Evolutionary conservation across 2,329 filamentous ascomycete species (phyloP), one percentile per base, ranked within the genome.

Genomic region (Fusarium torreyae): DNA sequence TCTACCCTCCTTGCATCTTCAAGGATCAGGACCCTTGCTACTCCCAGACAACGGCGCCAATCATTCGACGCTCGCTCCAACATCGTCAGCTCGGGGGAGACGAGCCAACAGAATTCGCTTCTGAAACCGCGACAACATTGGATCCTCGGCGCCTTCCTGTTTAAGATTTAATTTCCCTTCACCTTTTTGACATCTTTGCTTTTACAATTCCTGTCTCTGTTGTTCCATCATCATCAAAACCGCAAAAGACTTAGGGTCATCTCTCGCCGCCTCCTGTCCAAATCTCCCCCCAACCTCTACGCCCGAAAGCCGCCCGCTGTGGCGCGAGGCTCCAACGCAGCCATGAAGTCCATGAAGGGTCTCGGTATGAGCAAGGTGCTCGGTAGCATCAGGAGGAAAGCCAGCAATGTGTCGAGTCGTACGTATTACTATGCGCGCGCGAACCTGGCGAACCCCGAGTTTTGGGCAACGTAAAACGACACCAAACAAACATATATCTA

Each of bases 311-410:
- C 68, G 67, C 61, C 60, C 59, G 52, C 60, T 65, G 63, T 70
- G 70, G 71, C 73, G 73, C 68, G 52, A 74, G 50, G 52, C 58
- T 44, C 56, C 63, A 70, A 59, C 63, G 53, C 58, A 66, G 63
- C 66, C 55, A 83, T 82, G 80, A 82, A 81, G 72, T 77, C 77
- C 68, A 83, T 84, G 82, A 88, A 86, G 79, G 81, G 83, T 38
- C 82, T 88, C 63, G 85, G 82, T 77, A 82, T 87, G 81, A 85
- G 83, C 77, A 87, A 84, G 81, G 81, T 88, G 83, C 81, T 88
- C 44, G 85, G 84, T 68, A 86, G 80, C 80, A 83, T 88, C 77
- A 86, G 81, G 75, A 84, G 82, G 76, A 83, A 81, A 73, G 81
- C 81, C 34, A 80, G 68, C 54, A 72, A 71, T 57, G 62, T 66